phyloP scores from a whole-genome alignment of 2,329 filamentous ascomycete genomes.

The Colletotrichum sp. region DNA sequence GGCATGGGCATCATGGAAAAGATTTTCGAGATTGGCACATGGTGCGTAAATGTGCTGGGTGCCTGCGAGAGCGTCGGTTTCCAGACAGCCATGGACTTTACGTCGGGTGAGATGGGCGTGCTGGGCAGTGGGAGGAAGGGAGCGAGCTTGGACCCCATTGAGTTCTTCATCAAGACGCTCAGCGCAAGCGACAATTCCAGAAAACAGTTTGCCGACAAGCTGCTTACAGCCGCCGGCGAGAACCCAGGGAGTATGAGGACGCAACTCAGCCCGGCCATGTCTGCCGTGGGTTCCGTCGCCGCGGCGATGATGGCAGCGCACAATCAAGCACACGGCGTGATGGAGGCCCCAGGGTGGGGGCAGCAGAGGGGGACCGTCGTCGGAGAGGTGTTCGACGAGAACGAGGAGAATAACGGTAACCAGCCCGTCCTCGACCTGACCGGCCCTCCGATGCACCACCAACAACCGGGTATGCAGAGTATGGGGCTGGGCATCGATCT shows the following conservation, averaged over 20 bases:
- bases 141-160: constrained; percentile 43
- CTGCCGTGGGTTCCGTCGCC: neutral
- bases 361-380: constrained; percentile 8
- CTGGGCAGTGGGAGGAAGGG: constrained; percentile 34
- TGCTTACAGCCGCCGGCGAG: constrained; percentile 45
- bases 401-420: neutral
- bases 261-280: constrained; percentile 34
- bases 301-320: constrained; percentile 7
- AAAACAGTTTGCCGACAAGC: constrained; percentile 45
- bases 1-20: constrained; percentile 56
- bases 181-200: constrained; percentile 49
- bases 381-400: constrained; percentile 12
- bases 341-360: neutral
- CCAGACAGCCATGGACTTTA: constrained; percentile 33
- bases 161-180: constrained; percentile 48
- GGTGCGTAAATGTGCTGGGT: constrained; percentile 48
- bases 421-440: neutral
- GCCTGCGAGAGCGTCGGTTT: constrained; percentile 34
- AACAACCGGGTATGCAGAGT: neutral
- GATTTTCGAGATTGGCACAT: constrained; percentile 53
- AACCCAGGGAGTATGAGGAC: constrained; percentile 41
- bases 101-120: constrained; percentile 34
- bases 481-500: constrained; percentile 12
- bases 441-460: neutral
- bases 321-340: neutral